Evolutionary conservation across 768 basidiomycete genomes (phyloP).

Genomic region (Termitomyces sp.): DNA sequence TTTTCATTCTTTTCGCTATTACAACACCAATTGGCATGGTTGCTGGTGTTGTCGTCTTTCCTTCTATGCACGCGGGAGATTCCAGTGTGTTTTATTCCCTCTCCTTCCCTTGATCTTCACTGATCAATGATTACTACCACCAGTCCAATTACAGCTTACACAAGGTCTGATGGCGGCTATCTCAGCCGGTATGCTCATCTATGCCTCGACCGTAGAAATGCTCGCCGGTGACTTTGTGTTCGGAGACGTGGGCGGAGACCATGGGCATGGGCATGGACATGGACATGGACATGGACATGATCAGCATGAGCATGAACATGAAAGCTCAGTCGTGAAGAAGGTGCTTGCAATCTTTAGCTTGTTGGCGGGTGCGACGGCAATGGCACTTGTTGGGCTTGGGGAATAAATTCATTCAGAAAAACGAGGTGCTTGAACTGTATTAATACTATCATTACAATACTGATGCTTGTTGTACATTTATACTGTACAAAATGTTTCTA

Average conservation of each 20-base stretch:
- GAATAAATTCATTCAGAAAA: slow-evolving; percentile 20
- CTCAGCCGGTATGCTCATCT: slow-evolving; percentile 80
- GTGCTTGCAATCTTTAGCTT: slow-evolving; percentile 55
- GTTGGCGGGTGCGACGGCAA: slow-evolving; percentile 53
- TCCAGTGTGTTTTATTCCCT: neutral
- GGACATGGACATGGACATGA: neutral
- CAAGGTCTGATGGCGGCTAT: slow-evolving; percentile 79
- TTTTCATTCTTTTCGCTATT: slow-evolving; percentile 62
- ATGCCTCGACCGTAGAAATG: slow-evolving; percentile 83
- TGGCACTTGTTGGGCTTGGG: slow-evolving; percentile 54
- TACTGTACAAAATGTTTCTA: neutral
- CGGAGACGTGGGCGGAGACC: slow-evolving; percentile 46
- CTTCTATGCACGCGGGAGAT: slow-evolving; percentile 15
- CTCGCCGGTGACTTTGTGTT: slow-evolving; percentile 82
- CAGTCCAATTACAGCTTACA: slow-evolving; percentile 46
- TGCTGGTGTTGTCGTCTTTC: slow-evolving; percentile 47
- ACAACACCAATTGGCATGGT: slow-evolving; percentile 70
- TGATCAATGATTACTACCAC: neutral
- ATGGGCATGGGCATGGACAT: slow-evolving; percentile 19
- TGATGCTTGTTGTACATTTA: neutral
- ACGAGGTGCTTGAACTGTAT: neutral
- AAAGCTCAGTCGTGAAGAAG: slow-evolving; percentile 29
- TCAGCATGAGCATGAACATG: slow-evolving; percentile 13
- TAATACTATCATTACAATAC: neutral
- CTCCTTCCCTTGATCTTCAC: neutral